These are phyloP conservation scores for Dichotomocladium elegans DNA, from an alignment of 371 early-diverging fungal species.

Conservation along the genomic window DNA sequence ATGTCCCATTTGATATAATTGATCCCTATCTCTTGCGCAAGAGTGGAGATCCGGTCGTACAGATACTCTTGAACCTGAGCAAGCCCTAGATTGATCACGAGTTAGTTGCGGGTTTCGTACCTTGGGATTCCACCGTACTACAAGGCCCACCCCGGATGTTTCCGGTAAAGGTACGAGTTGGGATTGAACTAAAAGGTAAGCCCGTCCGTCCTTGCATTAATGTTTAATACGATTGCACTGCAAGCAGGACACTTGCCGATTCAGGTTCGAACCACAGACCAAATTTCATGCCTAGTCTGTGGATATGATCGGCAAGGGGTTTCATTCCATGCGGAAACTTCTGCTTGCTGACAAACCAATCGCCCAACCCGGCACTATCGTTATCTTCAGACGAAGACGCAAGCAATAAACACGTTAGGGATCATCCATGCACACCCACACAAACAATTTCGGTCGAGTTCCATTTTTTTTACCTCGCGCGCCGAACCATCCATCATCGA, in stretches of 20 bases:
- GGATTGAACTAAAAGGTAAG: slow-evolving; percentile 23
- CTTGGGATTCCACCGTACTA: slow-evolving; percentile 2
- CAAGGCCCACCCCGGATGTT: slow-evolving; percentile 37
- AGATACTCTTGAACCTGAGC: slow-evolving; percentile 25
- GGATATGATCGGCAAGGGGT: slow-evolving; percentile 37
- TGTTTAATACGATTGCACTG: slow-evolving; percentile 31
- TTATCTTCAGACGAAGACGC: no score
- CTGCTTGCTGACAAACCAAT: slow-evolving; percentile 37
- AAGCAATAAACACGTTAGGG: neutral
- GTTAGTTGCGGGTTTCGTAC: slow-evolving; percentile 22
- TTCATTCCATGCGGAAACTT: slow-evolving; percentile 50
- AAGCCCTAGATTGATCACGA: slow-evolving; percentile 26
- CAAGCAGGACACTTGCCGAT: slow-evolving; percentile 12
- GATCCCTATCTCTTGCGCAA: slow-evolving; percentile 18
- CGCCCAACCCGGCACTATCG: slow-evolving; percentile 44
- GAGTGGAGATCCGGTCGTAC: slow-evolving; percentile 1
- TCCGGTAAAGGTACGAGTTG: slow-evolving; percentile 33
- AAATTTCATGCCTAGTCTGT: slow-evolving; percentile 41
- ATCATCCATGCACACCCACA: no score
- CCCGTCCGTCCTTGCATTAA: no score
- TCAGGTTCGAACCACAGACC: slow-evolving; percentile 58
- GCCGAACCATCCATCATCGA: slow-evolving; percentile 57
- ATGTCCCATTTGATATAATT: slow-evolving; percentile 48
- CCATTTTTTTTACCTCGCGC: no score
- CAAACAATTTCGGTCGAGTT: no score